Conservation (phyloP, 2,329 filamentous ascomycete species). For the Xylariaceae sp. region DNA sequence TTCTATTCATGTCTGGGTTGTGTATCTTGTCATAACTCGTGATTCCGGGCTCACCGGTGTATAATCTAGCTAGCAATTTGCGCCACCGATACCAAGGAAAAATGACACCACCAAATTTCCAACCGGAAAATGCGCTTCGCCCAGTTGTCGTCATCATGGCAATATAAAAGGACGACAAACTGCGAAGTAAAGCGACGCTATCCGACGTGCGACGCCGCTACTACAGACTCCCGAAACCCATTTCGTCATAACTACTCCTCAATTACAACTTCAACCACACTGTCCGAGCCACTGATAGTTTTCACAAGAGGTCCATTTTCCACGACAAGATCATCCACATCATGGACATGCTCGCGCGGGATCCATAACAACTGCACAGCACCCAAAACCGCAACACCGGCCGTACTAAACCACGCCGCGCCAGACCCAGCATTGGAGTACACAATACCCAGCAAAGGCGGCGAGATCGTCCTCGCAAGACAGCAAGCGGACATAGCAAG, state of each 20-base stretch:
- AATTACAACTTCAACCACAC: constrained; percentile 2
- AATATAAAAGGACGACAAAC: no score
- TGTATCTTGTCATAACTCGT: no score
- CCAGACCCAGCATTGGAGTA: constrained; percentile 56
- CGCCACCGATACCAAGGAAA: no score
- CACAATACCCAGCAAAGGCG: constrained; percentile 63
- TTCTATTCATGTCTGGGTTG: no score
- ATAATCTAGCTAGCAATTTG: no score
- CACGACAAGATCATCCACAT: constrained; percentile 18
- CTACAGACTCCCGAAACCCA: no score
- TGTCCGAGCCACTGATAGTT: constrained; percentile 12
- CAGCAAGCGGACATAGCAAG: constrained; percentile 70
- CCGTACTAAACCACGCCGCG: constrained; percentile 40
- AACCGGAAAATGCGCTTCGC: no score
- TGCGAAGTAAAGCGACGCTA: no score
- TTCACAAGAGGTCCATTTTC: constrained; percentile 15
- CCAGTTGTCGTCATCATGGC: no score
- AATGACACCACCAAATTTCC: no score
- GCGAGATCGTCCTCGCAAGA: constrained; percentile 64
- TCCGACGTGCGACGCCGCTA: no score
- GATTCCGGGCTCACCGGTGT: no score
- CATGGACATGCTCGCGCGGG: constrained; percentile 25
- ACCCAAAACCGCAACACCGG: constrained; percentile 26
- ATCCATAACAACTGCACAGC: constrained; percentile 31
- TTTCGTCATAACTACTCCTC: not conserved